Base-by-base conservation (phyloP, 1,284 basidiomycete species). In the Tylopilus sp. region DNA sequence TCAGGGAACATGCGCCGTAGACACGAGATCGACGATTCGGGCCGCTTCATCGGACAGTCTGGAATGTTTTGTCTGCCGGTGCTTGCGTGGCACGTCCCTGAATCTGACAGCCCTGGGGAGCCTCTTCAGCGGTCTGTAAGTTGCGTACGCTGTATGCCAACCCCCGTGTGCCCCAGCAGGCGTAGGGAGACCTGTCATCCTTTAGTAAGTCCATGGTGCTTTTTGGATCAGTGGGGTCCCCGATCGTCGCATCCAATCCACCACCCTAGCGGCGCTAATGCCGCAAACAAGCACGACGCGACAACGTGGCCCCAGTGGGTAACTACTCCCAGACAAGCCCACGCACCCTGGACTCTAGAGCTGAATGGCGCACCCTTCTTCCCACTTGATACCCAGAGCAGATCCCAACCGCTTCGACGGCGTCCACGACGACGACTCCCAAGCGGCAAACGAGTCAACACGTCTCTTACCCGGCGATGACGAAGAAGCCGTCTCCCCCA, bases 381-480 rank as follows among this genome's bases (percentile, higher is more conserved):
- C 43, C 15, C 14, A 14, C 12, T 17, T 44, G 5, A 26, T 18
- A 10, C 4, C n/a, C 26, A 31, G 10, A 3, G 8, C 21, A 2
- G 14, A 18, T 21, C 20, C 9, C 24, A 8, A 11, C 20, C 2
- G 17, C 30, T 15, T 7, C 20, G 36, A 37, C 12, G 12, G 18
- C 12, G 7, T n/a, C n/a, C n/a, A 21, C 10, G 9, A 9, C 15
- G 37, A 39, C 28, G 15, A 24, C 9, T 2, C 14, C 18, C 28
- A 46, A 8, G 18, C 5, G 1, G 26, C 26, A 8, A 50, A 46
- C 17, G 57, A 57, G 31, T 47, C 54, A 9, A 59, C 54, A 1
- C 50, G 12, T 15, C 55, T 59, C 39, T 43, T 54, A 10, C 33
- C 20, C 0, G 24, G 35, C 4, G 17, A n/a, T 3, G 57, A 57